These are phyloP conservation scores for Cafeteria roenbergensis DNA, from an alignment of 108 stramenopile species.

Conservation along the genomic window DNA sequence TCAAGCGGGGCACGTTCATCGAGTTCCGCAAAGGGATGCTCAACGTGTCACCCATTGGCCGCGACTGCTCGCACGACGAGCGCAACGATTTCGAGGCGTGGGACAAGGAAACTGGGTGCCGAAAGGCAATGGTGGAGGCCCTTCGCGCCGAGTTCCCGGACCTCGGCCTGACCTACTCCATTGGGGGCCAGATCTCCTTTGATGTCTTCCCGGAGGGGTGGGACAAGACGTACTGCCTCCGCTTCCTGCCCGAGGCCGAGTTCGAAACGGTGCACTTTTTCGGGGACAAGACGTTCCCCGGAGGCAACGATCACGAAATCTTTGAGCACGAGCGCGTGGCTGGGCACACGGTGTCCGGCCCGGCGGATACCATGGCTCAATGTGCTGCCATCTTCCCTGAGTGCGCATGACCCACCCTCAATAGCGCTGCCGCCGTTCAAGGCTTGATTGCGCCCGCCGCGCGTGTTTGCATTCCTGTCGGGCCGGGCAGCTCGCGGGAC, in stretches of 20 bases:
- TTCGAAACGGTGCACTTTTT: conserved; percentile 98
- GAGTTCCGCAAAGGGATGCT: conserved; percentile 98
- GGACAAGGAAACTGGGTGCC: conserved; percentile 45
- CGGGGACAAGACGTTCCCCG: conserved; percentile 97
- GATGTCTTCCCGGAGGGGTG: conserved; percentile 93
- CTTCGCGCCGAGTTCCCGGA: conserved; percentile 46
- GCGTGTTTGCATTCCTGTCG: no score
- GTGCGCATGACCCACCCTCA: no score
- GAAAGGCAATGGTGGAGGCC: conserved; percentile 35
- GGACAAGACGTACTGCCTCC: conserved; percentile 98
- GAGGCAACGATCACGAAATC: conserved; percentile 97
- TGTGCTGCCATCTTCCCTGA: conserved; percentile 76
- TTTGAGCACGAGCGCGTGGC: conserved; percentile 74
- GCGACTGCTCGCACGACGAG: conserved; percentile 91
- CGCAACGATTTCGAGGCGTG: conserved; percentile 92
- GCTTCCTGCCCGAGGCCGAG: conserved; percentile 55
- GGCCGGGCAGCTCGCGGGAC: no score
- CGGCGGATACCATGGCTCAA: conserved; percentile 83
- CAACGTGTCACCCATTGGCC: conserved; percentile 93
- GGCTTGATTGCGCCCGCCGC: no score
- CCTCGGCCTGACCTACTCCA: conserved; percentile 74
- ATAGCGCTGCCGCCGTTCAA: no score
- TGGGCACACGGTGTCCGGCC: conserved; percentile 82
- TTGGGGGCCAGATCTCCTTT: conserved; percentile 97
- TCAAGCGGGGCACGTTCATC: conserved; percentile 86